These are phyloP conservation scores for Cudoniella acicularis DNA, from an alignment of 495 filamentous ascomycete species.

Conservation along the genomic window DNA sequence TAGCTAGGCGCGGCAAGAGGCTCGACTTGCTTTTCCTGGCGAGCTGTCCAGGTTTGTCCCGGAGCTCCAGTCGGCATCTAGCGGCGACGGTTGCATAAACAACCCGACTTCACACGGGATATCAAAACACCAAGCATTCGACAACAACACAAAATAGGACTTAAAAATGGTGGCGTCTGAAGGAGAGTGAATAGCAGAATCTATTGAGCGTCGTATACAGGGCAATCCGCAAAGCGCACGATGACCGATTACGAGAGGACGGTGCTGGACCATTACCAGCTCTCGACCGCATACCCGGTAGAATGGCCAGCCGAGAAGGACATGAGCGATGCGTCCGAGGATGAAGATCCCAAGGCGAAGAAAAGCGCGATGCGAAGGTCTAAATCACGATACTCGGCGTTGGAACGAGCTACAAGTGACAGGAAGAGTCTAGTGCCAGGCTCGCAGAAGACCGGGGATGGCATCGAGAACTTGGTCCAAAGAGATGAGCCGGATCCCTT, in stretches of 20 bases:
- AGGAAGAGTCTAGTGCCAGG: slow-evolving; percentile 62
- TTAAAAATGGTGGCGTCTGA: too few relatives aligned
- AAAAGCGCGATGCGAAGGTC: slow-evolving; percentile 46
- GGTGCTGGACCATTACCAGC: slow-evolving; percentile 85
- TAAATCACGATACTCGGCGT: slow-evolving; percentile 77
- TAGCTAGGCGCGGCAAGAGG: slow-evolving; percentile 13
- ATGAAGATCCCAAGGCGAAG: slow-evolving; percentile 43
- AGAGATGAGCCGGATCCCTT: slow-evolving; percentile 90
- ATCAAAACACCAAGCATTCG: background rate
- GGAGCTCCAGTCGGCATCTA: slow-evolving; percentile 10
- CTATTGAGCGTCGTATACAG: background rate
- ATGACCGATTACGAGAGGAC: slow-evolving; percentile 67
- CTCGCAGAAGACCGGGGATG: slow-evolving; percentile 62
- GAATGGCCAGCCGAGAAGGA: slow-evolving; percentile 84
- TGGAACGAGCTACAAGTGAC: slow-evolving; percentile 69
- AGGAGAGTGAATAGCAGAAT: too few relatives aligned
- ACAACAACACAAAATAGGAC: background rate
- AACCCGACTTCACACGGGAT: too few relatives aligned
- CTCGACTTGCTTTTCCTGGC: background rate
- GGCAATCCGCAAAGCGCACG: background rate
- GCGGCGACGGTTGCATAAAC: too few relatives aligned
- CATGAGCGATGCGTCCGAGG: slow-evolving; percentile 62
- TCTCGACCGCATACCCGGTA: slow-evolving; percentile 73
- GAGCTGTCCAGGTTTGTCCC: background rate
- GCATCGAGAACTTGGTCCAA: slow-evolving; percentile 71